phyloP scores from a whole-genome alignment of 139 green algal species.

The Coelastrella sp. region DNA sequence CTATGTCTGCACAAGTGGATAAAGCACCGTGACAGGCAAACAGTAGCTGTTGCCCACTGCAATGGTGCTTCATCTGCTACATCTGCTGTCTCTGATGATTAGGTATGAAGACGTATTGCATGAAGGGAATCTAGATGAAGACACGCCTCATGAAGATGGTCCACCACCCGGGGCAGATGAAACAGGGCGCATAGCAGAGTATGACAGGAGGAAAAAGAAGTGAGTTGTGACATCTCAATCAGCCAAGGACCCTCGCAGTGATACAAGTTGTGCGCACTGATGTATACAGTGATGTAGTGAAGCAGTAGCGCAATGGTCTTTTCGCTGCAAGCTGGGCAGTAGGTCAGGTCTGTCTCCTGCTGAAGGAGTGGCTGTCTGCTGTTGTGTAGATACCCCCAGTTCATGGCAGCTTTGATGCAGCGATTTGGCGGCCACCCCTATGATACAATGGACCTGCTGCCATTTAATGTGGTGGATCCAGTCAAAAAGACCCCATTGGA shows the following conservation, averaged over 20 bases:
- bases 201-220: constrained; percentile 23
- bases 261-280: no score
- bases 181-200: not conserved
- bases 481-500: constrained; percentile 38
- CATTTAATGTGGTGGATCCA: constrained; percentile 43
- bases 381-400: constrained; percentile 39
- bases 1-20: no score
- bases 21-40: no score
- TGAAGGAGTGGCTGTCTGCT: not conserved
- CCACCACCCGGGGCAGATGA: constrained; percentile 37
- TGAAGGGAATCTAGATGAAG: constrained; percentile 65
- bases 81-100: not conserved
- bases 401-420: constrained; percentile 55
- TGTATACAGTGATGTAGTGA: no score
- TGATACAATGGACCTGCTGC: constrained; percentile 52
- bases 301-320: no score
- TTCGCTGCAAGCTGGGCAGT: no score
- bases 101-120: constrained; percentile 68
- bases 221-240: no score
- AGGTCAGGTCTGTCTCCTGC: no score
- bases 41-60: not conserved
- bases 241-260: no score
- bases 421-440: constrained; percentile 68
- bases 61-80: not conserved
- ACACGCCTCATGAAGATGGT: constrained; percentile 60